Evolutionary conservation across 2,329 filamentous ascomycete species (phyloP).

Genomic region (Talaromyces sp.): DNA sequence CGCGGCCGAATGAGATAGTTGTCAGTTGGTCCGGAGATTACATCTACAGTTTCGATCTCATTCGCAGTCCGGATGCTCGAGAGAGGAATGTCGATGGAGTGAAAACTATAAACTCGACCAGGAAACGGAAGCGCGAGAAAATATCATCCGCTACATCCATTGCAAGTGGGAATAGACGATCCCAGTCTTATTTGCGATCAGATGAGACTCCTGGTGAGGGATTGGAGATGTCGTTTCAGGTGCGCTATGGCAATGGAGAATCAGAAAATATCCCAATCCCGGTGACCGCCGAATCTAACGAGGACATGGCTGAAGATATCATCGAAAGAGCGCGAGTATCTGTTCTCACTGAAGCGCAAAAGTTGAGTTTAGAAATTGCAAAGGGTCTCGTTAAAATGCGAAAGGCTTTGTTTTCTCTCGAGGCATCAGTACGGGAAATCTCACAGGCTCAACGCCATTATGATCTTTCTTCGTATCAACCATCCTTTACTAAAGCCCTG

Average conservation of each 20-base stretch:
- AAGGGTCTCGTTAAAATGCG: conserved; percentile 51
- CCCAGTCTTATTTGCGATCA: conserved; percentile 46
- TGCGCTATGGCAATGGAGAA: conserved; percentile 57
- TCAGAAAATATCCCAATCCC: conserved; percentile 54
- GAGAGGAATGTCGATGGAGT: conserved; percentile 33
- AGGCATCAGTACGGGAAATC: conserved; percentile 29
- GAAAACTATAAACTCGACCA: conserved; percentile 34
- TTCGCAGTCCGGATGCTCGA: conserved; percentile 52
- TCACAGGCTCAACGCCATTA: conserved; percentile 23
- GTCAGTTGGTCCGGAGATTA: conserved; percentile 65
- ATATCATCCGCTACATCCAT: conserved; percentile 40
- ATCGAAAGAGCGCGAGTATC: conserved; percentile 40
- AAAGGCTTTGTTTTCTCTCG: conserved; percentile 52
- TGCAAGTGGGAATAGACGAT: conserved; percentile 38
- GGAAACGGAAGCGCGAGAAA: conserved; percentile 56
- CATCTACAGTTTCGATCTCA: conserved; percentile 62
- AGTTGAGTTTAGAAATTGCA: conserved; percentile 52
- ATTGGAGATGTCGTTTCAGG: conserved; percentile 48
- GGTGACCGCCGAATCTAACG: conserved; percentile 17
- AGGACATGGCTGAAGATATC: conserved; percentile 28
- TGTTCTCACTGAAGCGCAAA: conserved; percentile 50
- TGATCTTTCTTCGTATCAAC: conserved; percentile 29
- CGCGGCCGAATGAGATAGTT: conserved; percentile 61
- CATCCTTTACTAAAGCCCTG: conserved; percentile 39
- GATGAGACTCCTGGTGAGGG: conserved; percentile 32